Evolutionary conservation across 305 asterid species (phyloP).

Genomic region (Fraxinus xanthoxyloides): DNA sequence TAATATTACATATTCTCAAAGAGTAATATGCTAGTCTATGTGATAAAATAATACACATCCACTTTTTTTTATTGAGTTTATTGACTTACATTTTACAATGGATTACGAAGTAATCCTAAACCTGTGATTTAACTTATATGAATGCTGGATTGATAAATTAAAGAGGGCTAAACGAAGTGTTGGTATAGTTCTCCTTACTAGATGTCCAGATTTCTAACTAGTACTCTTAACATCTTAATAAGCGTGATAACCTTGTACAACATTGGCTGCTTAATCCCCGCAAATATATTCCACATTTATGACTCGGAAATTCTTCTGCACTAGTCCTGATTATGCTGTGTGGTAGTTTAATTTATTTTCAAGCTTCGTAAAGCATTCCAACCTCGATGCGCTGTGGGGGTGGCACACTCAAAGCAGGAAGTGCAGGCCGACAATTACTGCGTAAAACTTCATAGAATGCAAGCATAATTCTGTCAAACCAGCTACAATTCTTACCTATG

Average conservation of each 20-base stretch:
- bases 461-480: constrained; percentile 44
- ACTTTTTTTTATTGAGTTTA: neutral
- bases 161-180: neutral
- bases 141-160: neutral
- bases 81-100: neutral
- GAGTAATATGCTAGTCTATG: neutral
- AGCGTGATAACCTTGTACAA: neutral
- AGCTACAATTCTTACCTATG: constrained; percentile 31
- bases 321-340: neutral
- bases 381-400: constrained; percentile 38
- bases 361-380: constrained; percentile 46
- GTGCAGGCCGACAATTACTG: constrained; percentile 43
- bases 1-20: neutral
- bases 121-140: neutral
- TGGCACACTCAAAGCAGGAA: constrained; percentile 38
- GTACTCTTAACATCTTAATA: neutral
- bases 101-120: neutral
- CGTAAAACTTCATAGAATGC: constrained; percentile 42
- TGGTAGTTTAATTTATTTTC: neutral
- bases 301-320: neutral
- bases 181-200: neutral
- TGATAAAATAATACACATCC: neutral
- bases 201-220: neutral
- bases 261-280: neutral
- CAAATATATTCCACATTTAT: neutral